Base-by-base conservation (phyloP, 2,329 filamentous ascomycete species). In the Raffaelea deltoideospora region DNA sequence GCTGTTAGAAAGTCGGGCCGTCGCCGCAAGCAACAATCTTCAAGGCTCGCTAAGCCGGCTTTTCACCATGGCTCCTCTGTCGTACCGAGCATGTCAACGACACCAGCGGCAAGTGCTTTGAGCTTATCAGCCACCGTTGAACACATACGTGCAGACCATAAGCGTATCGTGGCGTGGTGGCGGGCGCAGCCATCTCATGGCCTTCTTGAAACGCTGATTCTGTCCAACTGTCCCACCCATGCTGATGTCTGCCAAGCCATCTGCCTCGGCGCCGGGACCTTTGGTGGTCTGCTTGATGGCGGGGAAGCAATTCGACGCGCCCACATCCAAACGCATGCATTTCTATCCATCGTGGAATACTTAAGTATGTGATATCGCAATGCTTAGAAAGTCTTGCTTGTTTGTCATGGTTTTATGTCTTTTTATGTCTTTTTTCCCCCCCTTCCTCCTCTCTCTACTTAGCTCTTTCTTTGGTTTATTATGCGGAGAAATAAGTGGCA, bases 191-290 rank as follows among this genome's bases (percentile, higher is more conserved):
- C 47, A 2, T 51, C 52, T 18, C 57, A 53, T 43, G 34, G 38
- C 1, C 42, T 43, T 7, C 50, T 72, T 4, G 45, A 49, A 5
- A 44, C 48, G 1, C 44, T 63, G 4, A 35, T 69, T 4, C 37
- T 45, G 1, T 39, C 42, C 0, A 50, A 53, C 7, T 45, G 43
- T 4, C 27, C 38, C 2, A 31, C 20, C 13, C 43, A 45, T 27
- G 45, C 39, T n/a, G n/a, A 17, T 18, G 48, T 64, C 26, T 53
- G 49, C 2, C 54, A 50, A 14, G 71, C 68, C 2, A 46, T 75
- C 6, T 73, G 69, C 41, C 57, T 76, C 5, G 71, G 71, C 0
- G 52, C 69, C 3, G 71, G 71, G 3, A 60, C 66, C 0, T 72
- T 72, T 41, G 68, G 72, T 37, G 66, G 72, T 35, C 65, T 67